Evolutionary conservation across 306 rosid genomes (phyloP).

Genomic region (Quillaja saponaria): DNA sequence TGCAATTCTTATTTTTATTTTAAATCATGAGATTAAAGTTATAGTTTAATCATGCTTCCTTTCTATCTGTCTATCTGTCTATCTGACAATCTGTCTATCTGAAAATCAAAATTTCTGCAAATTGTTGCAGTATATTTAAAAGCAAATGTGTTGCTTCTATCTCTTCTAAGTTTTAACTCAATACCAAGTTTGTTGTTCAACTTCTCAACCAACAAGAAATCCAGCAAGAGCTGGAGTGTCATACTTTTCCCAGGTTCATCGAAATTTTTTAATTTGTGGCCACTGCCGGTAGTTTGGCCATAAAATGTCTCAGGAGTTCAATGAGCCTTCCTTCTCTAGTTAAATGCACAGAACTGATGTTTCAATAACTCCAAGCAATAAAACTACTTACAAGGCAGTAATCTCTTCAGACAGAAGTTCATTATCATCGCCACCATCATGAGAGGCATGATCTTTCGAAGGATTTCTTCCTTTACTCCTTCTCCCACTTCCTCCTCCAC

Average conservation of each 20-base stretch:
- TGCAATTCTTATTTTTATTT: neutral
- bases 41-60: neutral
- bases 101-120: neutral
- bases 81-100: neutral
- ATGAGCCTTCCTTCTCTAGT: neutral
- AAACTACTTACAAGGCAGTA: slow-evolving; percentile 73
- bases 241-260: too few species aligned
- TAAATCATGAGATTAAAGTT: neutral
- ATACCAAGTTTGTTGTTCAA: too few species aligned
- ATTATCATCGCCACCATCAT: slow-evolving; percentile 37
- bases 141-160: neutral
- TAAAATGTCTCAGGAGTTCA: too few species aligned
- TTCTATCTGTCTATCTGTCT: too few species aligned
- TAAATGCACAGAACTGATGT: slow-evolving; percentile 1
- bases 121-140: neutral
- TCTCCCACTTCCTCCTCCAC: slow-evolving; percentile 61
- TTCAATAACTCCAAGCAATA: slow-evolving; percentile 16
- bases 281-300: too few species aligned
- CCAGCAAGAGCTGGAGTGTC: too few species aligned
- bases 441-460: slow-evolving; percentile 58
- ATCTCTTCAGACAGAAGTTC: slow-evolving; percentile 85
- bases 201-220: too few species aligned
- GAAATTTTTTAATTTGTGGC: too few species aligned
- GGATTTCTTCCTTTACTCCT: slow-evolving; percentile 67
- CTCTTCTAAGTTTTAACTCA: too few species aligned